These are phyloP conservation scores for Xylariaceae sp. DNA, from an alignment of 2,329 filamentous ascomycete genomes.

Conservation along the genomic window DNA sequence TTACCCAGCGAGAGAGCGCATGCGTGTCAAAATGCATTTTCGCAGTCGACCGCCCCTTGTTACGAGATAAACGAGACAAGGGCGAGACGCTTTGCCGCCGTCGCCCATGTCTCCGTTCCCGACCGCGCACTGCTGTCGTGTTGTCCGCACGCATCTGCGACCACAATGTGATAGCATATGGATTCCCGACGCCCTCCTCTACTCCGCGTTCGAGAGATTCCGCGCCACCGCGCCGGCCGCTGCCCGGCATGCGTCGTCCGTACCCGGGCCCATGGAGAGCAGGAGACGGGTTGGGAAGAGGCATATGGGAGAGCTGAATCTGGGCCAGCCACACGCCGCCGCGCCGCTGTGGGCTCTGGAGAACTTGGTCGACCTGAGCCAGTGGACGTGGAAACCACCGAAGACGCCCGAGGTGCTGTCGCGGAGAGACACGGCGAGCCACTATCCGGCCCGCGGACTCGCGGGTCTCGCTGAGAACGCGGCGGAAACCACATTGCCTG, in stretches of 20 bases:
- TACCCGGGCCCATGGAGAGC: conserved; percentile 48
- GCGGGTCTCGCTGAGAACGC: too few relatives aligned
- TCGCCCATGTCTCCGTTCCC: conserved; percentile 37
- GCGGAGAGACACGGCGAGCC: too few relatives aligned
- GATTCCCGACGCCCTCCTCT: conserved; percentile 51
- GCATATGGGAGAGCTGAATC: conserved; percentile 43
- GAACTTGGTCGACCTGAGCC: conserved; percentile 34
- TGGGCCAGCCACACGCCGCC: conserved; percentile 27
- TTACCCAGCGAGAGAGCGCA: too few relatives aligned
- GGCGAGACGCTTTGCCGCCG: conserved; percentile 1
- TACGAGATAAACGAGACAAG: conserved; percentile 8
- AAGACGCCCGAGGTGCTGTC: conserved; percentile 25
- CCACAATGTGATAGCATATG: conserved; percentile 41
- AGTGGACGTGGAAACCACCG: conserved; percentile 48
- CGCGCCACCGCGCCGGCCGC: conserved; percentile 20
- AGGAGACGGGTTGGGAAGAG: conserved; percentile 45
- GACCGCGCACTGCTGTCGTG: conserved; percentile 40
- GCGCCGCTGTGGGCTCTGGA: conserved; percentile 40
- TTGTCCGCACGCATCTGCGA: conserved; percentile 34
- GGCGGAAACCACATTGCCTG: too few relatives aligned
- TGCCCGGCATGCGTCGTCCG: conserved; percentile 28
- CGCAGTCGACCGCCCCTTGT: too few relatives aligned
- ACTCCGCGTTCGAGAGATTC: conserved; percentile 41
- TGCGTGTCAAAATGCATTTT: too few relatives aligned
- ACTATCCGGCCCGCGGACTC: too few relatives aligned